Evolutionary conservation across 179 eudicot genomes (phyloP).

Genomic region (Nepenthes alata): DNA sequence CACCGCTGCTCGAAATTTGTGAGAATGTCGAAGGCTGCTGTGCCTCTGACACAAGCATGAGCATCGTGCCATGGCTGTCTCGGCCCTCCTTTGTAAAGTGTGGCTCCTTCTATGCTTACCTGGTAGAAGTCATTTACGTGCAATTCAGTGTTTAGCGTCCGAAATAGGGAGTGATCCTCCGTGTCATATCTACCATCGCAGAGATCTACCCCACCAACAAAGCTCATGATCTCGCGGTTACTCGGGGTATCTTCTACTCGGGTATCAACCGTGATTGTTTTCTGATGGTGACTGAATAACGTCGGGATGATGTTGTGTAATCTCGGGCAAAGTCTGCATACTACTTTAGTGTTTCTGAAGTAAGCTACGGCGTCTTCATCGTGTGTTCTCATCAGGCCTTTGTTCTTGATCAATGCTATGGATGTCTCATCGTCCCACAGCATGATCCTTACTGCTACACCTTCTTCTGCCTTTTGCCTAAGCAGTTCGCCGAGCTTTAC

Average conservation of each 20-base stretch:
- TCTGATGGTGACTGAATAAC: conserved; percentile 67
- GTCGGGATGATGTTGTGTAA: conserved; percentile 57
- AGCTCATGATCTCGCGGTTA: conserved; percentile 64
- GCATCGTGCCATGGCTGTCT: conserved; percentile 90
- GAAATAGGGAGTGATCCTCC: conserved; percentile 57
- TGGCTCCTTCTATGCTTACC: conserved; percentile 62
- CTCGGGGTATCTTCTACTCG: conserved; percentile 26
- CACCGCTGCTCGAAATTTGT: conserved; percentile 80
- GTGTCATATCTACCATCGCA: conserved; percentile 89
- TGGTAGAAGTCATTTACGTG: conserved; percentile 60
- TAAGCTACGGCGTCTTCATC: conserved; percentile 60
- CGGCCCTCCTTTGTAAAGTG: conserved; percentile 66
- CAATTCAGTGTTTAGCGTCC: conserved; percentile 43
- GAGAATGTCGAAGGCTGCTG: conserved; percentile 64
- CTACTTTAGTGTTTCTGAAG: conserved; percentile 56
- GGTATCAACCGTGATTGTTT: conserved; percentile 56
- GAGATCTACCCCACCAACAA: conserved; percentile 81
- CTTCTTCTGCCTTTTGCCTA: conserved; percentile 77
- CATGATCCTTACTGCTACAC: conserved; percentile 73
- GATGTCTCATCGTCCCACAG: conserved; percentile 84
- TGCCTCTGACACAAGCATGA: conserved; percentile 67
- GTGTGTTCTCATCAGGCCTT: conserved; percentile 68
- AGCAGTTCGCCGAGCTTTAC: conserved; percentile 55
- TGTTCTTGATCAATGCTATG: conserved; percentile 71
- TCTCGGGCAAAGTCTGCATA: conserved; percentile 62